Conservation (phyloP, 108 stramenopile species). For the Licmophora abbreviata region DNA sequence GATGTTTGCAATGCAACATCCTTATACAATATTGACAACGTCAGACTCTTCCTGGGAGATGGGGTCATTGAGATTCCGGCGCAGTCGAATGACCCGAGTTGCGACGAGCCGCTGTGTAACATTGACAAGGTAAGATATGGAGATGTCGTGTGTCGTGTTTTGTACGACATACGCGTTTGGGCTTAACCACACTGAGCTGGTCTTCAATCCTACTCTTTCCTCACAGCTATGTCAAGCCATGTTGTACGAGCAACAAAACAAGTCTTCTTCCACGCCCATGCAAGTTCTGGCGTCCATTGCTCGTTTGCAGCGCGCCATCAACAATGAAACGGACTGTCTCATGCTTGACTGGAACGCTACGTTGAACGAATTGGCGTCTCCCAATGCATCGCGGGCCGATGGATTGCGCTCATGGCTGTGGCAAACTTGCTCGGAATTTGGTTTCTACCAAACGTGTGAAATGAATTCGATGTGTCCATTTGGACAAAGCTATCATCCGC, state of each 20-base stretch:
- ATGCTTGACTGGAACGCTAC: conserved; percentile 27
- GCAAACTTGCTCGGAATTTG: conserved; percentile 95
- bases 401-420: conserved; percentile 77
- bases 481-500: conserved; percentile 57
- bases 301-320: not conserved
- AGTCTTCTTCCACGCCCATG: conserved; percentile 1
- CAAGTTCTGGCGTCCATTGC: not conserved
- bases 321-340: conserved; percentile 17
- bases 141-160: no score
- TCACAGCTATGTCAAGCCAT: no score
- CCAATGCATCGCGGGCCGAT: conserved; percentile 7
- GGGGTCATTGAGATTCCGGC: conserved; percentile 69
- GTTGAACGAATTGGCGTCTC: conserved; percentile 22
- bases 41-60: conserved; percentile 66
- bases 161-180: no score
- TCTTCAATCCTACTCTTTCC: no score
- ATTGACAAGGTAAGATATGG: conserved; percentile 53
- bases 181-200: no score
- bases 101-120: conserved; percentile 58
- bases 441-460: conserved; percentile 91
- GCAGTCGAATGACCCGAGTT: conserved; percentile 87
- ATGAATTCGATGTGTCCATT: conserved; percentile 66
- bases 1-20: conserved; percentile 59
- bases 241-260: conserved; percentile 6
- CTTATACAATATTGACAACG: conserved; percentile 34